Evolutionary conservation across 768 basidiomycete species (phyloP), one percentile per base, ranked within the genome.

Genomic region (Mycena indigotica): DNA sequence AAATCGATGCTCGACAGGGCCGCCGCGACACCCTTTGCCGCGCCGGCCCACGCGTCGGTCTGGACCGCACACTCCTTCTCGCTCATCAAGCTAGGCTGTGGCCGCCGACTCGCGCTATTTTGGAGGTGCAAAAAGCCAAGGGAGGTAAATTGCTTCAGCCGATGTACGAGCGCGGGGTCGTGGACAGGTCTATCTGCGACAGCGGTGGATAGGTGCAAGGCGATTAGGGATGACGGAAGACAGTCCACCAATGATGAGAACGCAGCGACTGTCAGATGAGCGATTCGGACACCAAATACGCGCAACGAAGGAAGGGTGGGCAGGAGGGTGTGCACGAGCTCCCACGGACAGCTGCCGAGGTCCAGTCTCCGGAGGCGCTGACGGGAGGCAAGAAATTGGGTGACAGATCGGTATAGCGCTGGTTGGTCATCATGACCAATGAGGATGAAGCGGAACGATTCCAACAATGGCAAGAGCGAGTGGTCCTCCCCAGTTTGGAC

Each of bases 281-380:
- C 75, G 58, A 87, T 84, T 29, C 80, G 73, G 26, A 86, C 83
- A 28, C 85, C 79, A 5, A 89, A 68, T 10, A 84, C 85, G 6
- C 85, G 74, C 54, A 89, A 69, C 28, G 77, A 75, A 1, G 64
- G 69, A 23, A 88, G 73, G 24, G 79, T 79, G 0, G 84, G 83
- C 4, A 87, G 70, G 26, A 87, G 70, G 12, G 70, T 70, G 12
- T 73, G 70, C 15, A 83, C 80, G 23, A 87, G 71, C 25, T 86
- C 86, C 83, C 83, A 87, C 2, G 86, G 86, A 66, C 86, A 89
- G 55, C 71, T 77, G 2, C 86, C 86, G 29, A 88, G 72, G 69
- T 88, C 86, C 28, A 88, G 73, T 39, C 83, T 71, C 38, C 85
- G 67, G 28, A 88, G 69, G 46, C 72, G 75, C 56, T 72, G 72